phyloP scores from a whole-genome alignment of 2,329 filamentous ascomycete genomes.

The Coleophoma eucalyptorum region DNA sequence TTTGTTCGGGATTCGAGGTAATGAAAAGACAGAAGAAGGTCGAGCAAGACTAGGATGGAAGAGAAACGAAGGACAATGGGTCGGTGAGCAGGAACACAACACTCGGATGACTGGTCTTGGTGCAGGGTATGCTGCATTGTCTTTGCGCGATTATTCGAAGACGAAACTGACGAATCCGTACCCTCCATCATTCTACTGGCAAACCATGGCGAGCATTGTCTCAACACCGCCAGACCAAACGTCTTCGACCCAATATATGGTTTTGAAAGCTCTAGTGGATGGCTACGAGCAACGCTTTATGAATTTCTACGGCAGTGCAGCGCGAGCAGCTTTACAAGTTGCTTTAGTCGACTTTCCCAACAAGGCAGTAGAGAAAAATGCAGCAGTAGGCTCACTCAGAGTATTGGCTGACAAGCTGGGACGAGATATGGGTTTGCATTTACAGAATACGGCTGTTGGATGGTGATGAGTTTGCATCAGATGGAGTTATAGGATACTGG shows the following conservation, averaged over 20 bases:
- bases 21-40: conserved; percentile 67
- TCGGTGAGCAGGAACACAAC: conserved; percentile 68
- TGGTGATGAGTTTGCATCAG: not conserved
- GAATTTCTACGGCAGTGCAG: conserved; percentile 75
- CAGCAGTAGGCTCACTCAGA: conserved; percentile 46
- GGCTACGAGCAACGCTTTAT: conserved; percentile 74
- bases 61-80: conserved; percentile 46
- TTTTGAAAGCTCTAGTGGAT: conserved; percentile 69
- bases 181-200: conserved; percentile 81
- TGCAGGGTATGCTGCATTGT: conserved; percentile 78
- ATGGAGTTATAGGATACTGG: not conserved
- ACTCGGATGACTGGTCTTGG: conserved; percentile 82
- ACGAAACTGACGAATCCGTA: conserved; percentile 66
- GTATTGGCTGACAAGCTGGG: conserved; percentile 52
- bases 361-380: conserved; percentile 40
- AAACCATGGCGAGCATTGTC: conserved; percentile 68
- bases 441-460: not conserved
- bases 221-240: conserved; percentile 66
- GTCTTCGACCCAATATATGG: conserved; percentile 69
- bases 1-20: conserved; percentile 78
- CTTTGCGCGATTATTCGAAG: conserved; percentile 76
- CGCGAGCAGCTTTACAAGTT: conserved; percentile 63
- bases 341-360: conserved; percentile 73
- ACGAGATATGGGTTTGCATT: conserved; percentile 36
- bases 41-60: conserved; percentile 71